Percentiles rank a stretch among this genome's conserved stretches.
These are phyloP conservation scores for Vanrija sp. DNA, from an alignment of 1,284 basidiomycete species.

Conservation along the genomic window DNA sequence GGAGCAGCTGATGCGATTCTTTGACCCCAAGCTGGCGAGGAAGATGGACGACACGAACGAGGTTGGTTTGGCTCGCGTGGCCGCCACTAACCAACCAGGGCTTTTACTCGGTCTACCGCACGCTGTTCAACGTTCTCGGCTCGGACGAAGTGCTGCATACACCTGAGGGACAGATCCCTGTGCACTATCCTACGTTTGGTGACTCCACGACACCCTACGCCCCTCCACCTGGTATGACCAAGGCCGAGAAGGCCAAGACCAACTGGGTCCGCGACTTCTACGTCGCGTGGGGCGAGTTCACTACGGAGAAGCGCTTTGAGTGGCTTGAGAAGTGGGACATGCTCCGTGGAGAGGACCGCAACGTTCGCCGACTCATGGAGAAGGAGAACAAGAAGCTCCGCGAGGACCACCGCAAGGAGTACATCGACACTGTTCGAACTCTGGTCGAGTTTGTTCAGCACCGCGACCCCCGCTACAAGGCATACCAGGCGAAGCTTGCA, in stretches of 20 bases:
- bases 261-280: constrained; percentile 72
- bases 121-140: constrained; percentile 78
- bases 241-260: constrained; percentile 49
- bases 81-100: constrained; percentile 54
- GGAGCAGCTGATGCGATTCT: constrained; percentile 78
- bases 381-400: constrained; percentile 91
- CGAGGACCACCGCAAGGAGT: constrained; percentile 82
- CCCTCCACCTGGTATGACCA: constrained; percentile 52
- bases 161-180: constrained; percentile 49
- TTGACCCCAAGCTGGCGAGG: constrained; percentile 70
- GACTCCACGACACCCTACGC: constrained; percentile 65
- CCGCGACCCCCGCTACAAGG: constrained; percentile 88
- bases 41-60: constrained; percentile 67
- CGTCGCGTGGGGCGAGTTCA: constrained; percentile 79
- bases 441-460: constrained; percentile 84
- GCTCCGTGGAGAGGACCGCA: constrained; percentile 79
- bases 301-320: constrained; percentile 80
- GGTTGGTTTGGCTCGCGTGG: constrained; percentile 51
- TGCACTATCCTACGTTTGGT: constrained; percentile 78
- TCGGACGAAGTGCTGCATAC: constrained; percentile 70
- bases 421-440: constrained; percentile 86
- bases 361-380: constrained; percentile 84
- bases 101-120: constrained; percentile 86
- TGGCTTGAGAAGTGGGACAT: constrained; percentile 86
- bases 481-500: constrained; percentile 58